Evolutionary conservation across 352 stramenopile genomes (phyloP).

Genomic region (Pelagophyceae sp.): DNA sequence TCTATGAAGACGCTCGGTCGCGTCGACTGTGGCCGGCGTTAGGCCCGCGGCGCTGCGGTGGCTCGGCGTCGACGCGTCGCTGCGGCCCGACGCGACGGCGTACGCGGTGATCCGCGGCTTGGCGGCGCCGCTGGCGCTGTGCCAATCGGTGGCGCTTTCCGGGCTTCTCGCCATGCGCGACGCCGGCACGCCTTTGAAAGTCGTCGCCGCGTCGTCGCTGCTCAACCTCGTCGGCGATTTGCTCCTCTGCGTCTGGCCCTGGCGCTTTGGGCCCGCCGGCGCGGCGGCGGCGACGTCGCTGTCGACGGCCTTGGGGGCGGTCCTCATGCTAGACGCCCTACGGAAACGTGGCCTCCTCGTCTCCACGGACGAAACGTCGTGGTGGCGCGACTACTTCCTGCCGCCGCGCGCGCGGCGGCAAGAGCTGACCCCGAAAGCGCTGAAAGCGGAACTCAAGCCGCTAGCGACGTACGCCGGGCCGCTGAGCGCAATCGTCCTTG

Average conservation of each 20-base stretch:
- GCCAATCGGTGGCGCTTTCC: constrained; percentile 38
- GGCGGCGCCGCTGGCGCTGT: constrained; percentile 43
- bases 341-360: constrained; percentile 36
- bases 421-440: constrained; percentile 23
- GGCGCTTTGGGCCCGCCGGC: constrained; percentile 40
- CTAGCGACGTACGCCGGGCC: constrained; percentile 45
- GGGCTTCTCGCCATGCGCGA: constrained; percentile 47
- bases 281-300: constrained; percentile 45
- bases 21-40: too few species aligned
- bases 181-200: constrained; percentile 52
- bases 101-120: constrained; percentile 51
- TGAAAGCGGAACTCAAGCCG: constrained; percentile 34
- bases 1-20: too few species aligned
- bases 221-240: constrained; percentile 47
- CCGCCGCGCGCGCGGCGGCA: background rate
- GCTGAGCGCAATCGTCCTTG: constrained; percentile 45
- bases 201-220: constrained; percentile 38
- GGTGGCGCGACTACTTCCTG: background rate
- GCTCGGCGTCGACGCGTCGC: constrained; percentile 41
- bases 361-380: background rate
- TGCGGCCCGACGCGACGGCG: constrained; percentile 36
- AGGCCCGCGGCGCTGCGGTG: constrained; percentile 34
- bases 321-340: constrained; percentile 42
- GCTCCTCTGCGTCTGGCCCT: constrained; percentile 44
- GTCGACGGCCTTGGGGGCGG: constrained; percentile 43